Percentiles rank a stretch among this genome's conserved stretches.
These are phyloP conservation scores for Galerina marginata DNA, from an alignment of 768 basidiomycete species.

Conservation along the genomic window DNA sequence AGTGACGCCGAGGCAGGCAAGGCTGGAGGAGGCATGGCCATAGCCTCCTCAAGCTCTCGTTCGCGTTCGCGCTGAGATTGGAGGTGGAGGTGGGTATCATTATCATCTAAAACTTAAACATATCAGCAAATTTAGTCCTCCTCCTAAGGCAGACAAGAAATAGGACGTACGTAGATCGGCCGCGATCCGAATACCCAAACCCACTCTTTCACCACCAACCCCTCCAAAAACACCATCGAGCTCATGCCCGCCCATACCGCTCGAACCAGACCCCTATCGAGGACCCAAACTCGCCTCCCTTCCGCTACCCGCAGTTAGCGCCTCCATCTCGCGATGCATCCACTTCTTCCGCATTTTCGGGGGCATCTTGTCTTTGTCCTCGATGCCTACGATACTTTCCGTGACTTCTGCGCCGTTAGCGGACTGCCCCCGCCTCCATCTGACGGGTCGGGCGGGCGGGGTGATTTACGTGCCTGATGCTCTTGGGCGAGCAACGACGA, in stretches of 20 bases:
- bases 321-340: constrained; percentile 38
- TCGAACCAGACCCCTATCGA: neutral
- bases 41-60: neutral
- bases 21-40: neutral
- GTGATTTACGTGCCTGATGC: constrained; percentile 21
- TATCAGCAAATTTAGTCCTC: neutral
- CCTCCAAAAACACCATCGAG: too few species aligned
- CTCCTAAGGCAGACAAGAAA: too few species aligned
- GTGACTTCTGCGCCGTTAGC: too few species aligned
- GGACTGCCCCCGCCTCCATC: neutral
- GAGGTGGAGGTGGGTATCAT: neutral
- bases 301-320: constrained; percentile 22
- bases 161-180: too few species aligned
- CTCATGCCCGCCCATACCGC: neutral
- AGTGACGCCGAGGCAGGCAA: neutral
- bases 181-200: constrained; percentile 16
- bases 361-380: constrained; percentile 50
- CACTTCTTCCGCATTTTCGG: constrained; percentile 67
- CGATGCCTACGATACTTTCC: too few species aligned
- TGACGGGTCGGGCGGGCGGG: neutral
- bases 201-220: too few species aligned
- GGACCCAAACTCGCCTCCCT: neutral
- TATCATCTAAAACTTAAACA: neutral
- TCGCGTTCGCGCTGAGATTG: neutral
- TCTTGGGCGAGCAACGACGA: neutral